phyloP scores from a whole-genome alignment of 805 yeast genomes.

The Starmerella sp. region DNA sequence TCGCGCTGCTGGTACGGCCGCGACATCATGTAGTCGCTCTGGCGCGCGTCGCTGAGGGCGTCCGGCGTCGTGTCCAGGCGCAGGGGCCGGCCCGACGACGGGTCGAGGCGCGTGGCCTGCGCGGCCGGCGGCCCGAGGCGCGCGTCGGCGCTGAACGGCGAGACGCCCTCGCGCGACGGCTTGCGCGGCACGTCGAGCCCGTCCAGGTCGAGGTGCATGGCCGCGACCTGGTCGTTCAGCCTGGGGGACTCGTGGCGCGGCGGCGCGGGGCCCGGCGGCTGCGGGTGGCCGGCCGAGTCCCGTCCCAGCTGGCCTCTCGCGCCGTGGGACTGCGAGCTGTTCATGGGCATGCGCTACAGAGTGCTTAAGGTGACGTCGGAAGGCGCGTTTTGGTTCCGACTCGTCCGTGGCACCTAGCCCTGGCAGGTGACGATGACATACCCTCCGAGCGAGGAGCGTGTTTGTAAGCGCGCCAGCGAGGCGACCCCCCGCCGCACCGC shows the following conservation, averaged over 20 bases:
- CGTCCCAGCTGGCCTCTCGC: background rate
- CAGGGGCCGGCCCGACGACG: slow-evolving; percentile 4
- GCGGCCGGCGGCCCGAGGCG: background rate
- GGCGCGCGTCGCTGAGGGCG: slow-evolving; percentile 8
- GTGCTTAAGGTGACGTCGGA: background rate
- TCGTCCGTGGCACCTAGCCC: slow-evolving; percentile 2
- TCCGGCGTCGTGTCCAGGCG: slow-evolving; percentile 19
- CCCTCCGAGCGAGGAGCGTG: background rate
- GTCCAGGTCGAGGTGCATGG: background rate
- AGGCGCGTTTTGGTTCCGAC: background rate
- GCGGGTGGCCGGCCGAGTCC: background rate
- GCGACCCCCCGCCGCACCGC: no score
- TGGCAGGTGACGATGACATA: background rate
- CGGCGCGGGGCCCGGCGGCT: background rate
- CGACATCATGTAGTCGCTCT: background rate
- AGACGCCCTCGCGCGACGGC: background rate
- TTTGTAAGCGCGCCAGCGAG: background rate
- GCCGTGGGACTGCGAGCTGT: background rate
- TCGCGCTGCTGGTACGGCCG: slow-evolving; percentile 1
- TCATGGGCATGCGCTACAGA: background rate
- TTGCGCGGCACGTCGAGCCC: slow-evolving; percentile 4
- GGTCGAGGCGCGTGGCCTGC: background rate
- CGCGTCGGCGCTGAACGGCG: slow-evolving; percentile 4
- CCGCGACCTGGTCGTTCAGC: background rate
- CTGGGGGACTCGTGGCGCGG: background rate